phyloP scores from a whole-genome alignment of 2,329 filamentous ascomycete genomes.

The Nigrospora oryzae region DNA sequence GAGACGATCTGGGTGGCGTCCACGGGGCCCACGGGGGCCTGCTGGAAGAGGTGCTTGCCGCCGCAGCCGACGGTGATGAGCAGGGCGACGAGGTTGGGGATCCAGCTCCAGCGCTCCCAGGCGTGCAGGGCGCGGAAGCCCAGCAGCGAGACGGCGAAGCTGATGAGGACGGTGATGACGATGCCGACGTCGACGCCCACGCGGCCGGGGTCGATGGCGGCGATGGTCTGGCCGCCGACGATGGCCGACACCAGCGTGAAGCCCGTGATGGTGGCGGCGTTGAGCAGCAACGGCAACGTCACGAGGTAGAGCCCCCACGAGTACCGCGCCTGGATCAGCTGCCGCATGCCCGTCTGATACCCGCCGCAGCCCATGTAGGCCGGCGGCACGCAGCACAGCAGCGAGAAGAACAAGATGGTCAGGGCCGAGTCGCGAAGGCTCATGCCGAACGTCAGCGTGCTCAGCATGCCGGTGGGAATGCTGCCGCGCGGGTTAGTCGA shows the following conservation, averaged over 20 bases:
- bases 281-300: conserved; percentile 42
- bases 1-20: conserved; percentile 24
- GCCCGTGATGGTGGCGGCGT: conserved; percentile 47
- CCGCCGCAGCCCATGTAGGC: conserved; percentile 48
- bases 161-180: conserved; percentile 43
- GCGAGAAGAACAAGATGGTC: conserved; percentile 50
- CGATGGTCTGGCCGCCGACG: conserved; percentile 45
- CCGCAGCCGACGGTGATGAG: conserved; percentile 44
- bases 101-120: conserved; percentile 49
- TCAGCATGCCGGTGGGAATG: conserved; percentile 50
- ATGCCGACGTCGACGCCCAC: conserved; percentile 48
- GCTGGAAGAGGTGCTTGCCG: conserved; percentile 32
- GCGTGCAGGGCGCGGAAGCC: conserved; percentile 46
- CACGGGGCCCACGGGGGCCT: conserved; percentile 8
- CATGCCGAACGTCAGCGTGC: conserved; percentile 43
- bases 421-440: conserved; percentile 46
- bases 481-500: too few species aligned
- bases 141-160: conserved; percentile 44
- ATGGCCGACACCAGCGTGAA: conserved; percentile 49
- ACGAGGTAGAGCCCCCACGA: conserved; percentile 49
- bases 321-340: conserved; percentile 54
- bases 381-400: conserved; percentile 43
- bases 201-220: conserved; percentile 28
- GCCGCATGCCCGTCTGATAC: conserved; percentile 47
- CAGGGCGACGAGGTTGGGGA: conserved; percentile 43